Percentiles rank a stretch among this genome's conserved stretches.
Conservation (phyloP, 225 moss, liverwort and hornwort genomes). For the Lunularia cruciata region DNA sequence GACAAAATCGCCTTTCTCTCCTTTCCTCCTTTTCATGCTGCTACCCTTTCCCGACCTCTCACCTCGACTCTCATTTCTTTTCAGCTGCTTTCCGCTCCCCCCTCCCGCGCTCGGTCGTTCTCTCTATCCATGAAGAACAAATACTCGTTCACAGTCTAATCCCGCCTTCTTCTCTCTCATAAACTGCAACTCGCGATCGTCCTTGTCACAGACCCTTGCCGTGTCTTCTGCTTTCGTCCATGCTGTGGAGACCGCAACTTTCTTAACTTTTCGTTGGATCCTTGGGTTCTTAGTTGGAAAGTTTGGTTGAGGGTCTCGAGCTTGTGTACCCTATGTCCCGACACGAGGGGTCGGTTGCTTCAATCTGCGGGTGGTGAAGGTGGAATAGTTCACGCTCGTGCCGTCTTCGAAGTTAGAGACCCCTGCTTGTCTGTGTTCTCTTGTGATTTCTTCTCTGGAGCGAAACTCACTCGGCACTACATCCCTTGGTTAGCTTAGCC, state of each 20-base stretch:
- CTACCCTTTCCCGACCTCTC: not conserved
- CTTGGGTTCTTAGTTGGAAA: not conserved
- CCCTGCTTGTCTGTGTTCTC: no score
- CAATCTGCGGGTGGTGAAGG: not conserved
- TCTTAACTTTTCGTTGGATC: not conserved
- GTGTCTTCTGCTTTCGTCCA: not conserved
- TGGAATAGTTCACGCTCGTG: not conserved
- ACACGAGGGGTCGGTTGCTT: not conserved
- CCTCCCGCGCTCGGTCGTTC: no score
- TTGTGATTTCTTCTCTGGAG: not conserved
- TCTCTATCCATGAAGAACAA: no score
- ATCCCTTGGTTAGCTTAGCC: no score
- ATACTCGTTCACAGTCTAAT: not conserved
- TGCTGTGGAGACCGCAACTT: not conserved
- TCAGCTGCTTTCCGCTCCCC: not conserved
- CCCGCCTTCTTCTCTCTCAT: not conserved
- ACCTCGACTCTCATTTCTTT: no score
- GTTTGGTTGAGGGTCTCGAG: not conserved
- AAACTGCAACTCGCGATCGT: not conserved
- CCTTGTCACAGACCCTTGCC: no score
- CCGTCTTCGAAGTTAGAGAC: not conserved
- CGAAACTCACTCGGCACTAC: not conserved
- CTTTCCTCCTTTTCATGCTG: not conserved
- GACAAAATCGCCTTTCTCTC: conserved; percentile 8
- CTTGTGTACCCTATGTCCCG: conserved; percentile 10